These are phyloP conservation scores for Russula earlei DNA, from an alignment of 768 basidiomycete genomes.

Conservation along the genomic window DNA sequence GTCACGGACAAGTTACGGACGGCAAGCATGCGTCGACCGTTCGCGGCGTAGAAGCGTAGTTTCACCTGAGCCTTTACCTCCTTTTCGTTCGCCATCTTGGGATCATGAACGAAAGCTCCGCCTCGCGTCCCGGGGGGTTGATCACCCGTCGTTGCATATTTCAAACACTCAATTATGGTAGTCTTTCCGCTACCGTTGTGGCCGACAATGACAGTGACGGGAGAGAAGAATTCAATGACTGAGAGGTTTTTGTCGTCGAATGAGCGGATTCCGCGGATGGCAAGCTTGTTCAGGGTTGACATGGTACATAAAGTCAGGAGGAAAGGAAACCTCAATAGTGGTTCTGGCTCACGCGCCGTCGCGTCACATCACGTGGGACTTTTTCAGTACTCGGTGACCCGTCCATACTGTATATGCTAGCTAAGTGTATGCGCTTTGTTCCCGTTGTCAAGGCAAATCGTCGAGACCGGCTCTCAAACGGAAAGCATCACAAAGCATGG, in stretches of 20 bases:
- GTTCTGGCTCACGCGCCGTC: not conserved
- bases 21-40: slow-evolving; percentile 83
- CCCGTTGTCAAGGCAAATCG: not conserved
- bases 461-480: not conserved
- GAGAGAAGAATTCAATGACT: slow-evolving; percentile 94
- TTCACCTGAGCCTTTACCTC: slow-evolving; percentile 99
- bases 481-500: not conserved
- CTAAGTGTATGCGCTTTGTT: no score
- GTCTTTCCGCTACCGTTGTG: slow-evolving; percentile 99
- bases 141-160: slow-evolving; percentile 97
- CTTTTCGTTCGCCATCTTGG: slow-evolving; percentile 98
- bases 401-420: no score
- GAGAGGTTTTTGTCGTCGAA: slow-evolving; percentile 94
- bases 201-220: slow-evolving; percentile 96
- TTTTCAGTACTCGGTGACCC: not conserved
- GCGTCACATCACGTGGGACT: slow-evolving; percentile 6
- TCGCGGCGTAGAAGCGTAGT: slow-evolving; percentile 83
- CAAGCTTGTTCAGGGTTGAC: slow-evolving; percentile 87
- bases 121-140: slow-evolving; percentile 96
- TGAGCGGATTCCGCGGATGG: slow-evolving; percentile 87
- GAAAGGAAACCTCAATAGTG: not conserved
- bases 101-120: slow-evolving; percentile 98
- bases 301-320: slow-evolving; percentile 28
- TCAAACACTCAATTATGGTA: slow-evolving; percentile 98
- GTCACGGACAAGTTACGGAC: slow-evolving; percentile 88